Evolutionary conservation across 257 asterid species (phyloP).

Genomic region (Solanum chmielewskii): DNA sequence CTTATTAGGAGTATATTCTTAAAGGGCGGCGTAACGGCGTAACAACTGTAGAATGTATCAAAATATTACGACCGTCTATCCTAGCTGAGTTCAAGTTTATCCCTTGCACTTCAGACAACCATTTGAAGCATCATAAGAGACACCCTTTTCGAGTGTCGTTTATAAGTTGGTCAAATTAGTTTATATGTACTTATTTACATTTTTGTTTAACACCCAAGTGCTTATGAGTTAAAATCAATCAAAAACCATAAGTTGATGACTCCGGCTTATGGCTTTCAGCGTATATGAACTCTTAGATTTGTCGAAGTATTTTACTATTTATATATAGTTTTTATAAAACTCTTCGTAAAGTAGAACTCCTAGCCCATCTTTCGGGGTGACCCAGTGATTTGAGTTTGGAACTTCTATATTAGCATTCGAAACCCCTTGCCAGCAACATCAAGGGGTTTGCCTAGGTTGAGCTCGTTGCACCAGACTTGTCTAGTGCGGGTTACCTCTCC

Average conservation of each 20-base stretch:
- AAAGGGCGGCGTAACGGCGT: neutral
- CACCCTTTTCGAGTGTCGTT: neutral
- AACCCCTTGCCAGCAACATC: too few species aligned
- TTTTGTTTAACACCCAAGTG: neutral
- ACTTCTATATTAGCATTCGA: too few species aligned
- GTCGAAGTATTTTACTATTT: neutral
- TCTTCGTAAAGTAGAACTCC: too few species aligned
- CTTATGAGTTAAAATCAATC: neutral
- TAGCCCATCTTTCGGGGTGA: too few species aligned
- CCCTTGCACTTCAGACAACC: neutral
- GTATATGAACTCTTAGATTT: neutral
- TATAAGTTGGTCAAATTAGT: neutral
- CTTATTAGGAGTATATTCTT: neutral
- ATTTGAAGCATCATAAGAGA: neutral
- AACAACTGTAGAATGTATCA: neutral
- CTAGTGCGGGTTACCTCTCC: too few species aligned
- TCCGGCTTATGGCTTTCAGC: neutral
- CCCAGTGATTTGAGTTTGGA: too few species aligned
- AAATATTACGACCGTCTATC: neutral
- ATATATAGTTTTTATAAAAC: neutral
- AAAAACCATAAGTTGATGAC: neutral
- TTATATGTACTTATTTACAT: neutral
- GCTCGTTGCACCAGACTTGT: too few species aligned
- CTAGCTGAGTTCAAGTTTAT: neutral
- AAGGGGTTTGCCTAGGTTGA: too few species aligned